Base-by-base conservation (phyloP, 345 rosid genomes). In the Chamaenerion angustifolium region DNA sequence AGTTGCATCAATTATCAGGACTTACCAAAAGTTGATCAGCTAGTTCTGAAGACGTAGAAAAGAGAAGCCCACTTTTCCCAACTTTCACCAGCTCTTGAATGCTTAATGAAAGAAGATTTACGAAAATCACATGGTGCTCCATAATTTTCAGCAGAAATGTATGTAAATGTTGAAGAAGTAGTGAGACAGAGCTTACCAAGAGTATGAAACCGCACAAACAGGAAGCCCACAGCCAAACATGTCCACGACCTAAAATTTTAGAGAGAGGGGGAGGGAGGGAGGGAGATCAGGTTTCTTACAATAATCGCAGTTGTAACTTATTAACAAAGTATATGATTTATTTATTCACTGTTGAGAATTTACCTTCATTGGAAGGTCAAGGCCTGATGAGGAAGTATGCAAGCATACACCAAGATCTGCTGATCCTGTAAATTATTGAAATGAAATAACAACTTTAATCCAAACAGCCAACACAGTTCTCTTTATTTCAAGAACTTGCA, bases 141-240 rank as follows among this genome's bases (percentile, higher is more conserved):
- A 55, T 4, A 11, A 40, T n/a, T 11, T 42, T 50, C 41, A 13
- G n/a, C 14, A 15, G 44, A 53, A 23, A 11, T 45, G 11, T 13
- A 10, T 11, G 16, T 1, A 16, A 17, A 11, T 13, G n/a, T 8
- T n/a, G 19, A 55, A 13, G 55, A 9, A 15, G 17, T 11, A 46
- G 31, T 12, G 15, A 13, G 49, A 4, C 3, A 50, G 18, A 14
- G 17, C 43, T 56, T 23, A 92, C 96, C 98, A 87, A 40, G 98
- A 84, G 81, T 82, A 92, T 48, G 96, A 82, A 65, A 79, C 95
- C 19, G 95, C 89, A 51, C 98, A 92, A 50, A 87, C 96, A 49
- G 98, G 96, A 14, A 92, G 74, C 51, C 98, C 96, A 63, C 95
- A 87, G 58, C 98, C 98, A 43, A 92, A 82, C 98, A 92, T 92